These are phyloP conservation scores for Pugionium dolabratum DNA, from an alignment of 345 rosid species.

Conservation along the genomic window DNA sequence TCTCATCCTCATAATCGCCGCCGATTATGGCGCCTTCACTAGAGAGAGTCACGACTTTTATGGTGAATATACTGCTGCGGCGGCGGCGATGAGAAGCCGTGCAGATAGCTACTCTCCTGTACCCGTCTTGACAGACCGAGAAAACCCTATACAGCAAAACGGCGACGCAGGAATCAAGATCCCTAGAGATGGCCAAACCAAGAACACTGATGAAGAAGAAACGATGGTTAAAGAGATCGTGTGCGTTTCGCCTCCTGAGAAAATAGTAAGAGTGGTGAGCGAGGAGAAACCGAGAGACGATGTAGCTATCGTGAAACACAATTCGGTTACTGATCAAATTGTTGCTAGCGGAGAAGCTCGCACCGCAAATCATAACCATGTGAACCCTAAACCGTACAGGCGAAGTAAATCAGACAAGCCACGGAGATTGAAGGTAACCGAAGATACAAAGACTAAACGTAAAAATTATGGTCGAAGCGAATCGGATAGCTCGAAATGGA, in stretches of 20 bases:
- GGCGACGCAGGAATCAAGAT: constrained; percentile 1
- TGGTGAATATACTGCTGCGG: constrained; percentile 22
- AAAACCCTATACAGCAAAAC: constrained; percentile 16
- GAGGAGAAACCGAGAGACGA: constrained; percentile 25
- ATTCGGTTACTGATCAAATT: constrained; percentile 16
- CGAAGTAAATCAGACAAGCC: constrained; percentile 50
- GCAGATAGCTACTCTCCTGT: constrained; percentile 15
- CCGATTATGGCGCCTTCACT: constrained; percentile 60
- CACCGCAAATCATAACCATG: constrained; percentile 10
- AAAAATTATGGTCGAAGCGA: constrained; percentile 30
- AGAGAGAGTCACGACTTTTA: constrained; percentile 40
- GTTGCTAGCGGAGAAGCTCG: neutral
- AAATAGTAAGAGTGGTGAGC: constrained; percentile 21
- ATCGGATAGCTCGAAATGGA: constrained; percentile 40
- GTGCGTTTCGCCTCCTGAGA: constrained; percentile 26
- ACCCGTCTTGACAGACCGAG: neutral
- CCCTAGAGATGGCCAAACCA: constrained; percentile 6
- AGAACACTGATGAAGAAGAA: constrained; percentile 2
- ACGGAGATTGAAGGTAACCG: neutral
- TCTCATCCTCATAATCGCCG: constrained; percentile 60
- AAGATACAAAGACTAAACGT: constrained; percentile 23
- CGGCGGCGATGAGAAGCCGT: constrained; percentile 17
- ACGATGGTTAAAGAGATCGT: neutral
- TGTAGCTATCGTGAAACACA: constrained; percentile 18
- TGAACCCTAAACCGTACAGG: constrained; percentile 23